Evolutionary conservation across 441 rosid species (phyloP), one percentile per base, ranked within the genome.

Genomic region (Populus tomentosa): DNA sequence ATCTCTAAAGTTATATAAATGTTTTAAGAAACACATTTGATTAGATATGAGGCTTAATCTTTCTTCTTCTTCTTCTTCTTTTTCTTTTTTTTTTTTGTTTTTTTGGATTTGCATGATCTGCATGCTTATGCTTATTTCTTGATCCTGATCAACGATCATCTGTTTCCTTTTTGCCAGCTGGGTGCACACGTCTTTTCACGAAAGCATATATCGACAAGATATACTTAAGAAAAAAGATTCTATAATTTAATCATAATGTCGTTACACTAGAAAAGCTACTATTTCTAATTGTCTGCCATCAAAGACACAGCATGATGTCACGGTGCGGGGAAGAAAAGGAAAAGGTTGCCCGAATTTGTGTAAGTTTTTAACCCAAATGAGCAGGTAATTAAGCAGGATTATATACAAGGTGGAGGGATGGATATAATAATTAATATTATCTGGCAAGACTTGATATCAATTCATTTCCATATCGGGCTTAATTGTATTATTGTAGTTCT

Each of bases 111-210:
- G 74, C 78, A 70, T 78, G 77, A 79, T 70, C 72, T 77, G 74
- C 82, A 70, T 77, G 74, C 76, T 77, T 35, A 35, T 2, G 71
- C 75, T 32, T 70, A 5, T 32, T 24, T 33, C 35, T 66, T 75
- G 62, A 59, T 73, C 28, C 67, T 53, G 56, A 7, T 46, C 67
- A 35, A 20, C 63, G 24, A n/a, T 36, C 32, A 11, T 53, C 64
- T 50, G 10, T 67, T 35, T 30, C 6, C 28, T 3, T 33, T 72
- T 74, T 74, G 36, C 75, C 77, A 63, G 81, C 78, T 82, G 67
- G 81, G n/a, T n/a, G n/a, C 28, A 68, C 81, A 75, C 74, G 76
- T 81, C 86, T 75, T 81, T 80, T 77, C 79, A 67, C 46, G 71
- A 75, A 78, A 73, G 70, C 73, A 53, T n/a, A 38, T 64, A 65